Conservation (phyloP, 306 rosid species). For the Corylus americana region DNA sequence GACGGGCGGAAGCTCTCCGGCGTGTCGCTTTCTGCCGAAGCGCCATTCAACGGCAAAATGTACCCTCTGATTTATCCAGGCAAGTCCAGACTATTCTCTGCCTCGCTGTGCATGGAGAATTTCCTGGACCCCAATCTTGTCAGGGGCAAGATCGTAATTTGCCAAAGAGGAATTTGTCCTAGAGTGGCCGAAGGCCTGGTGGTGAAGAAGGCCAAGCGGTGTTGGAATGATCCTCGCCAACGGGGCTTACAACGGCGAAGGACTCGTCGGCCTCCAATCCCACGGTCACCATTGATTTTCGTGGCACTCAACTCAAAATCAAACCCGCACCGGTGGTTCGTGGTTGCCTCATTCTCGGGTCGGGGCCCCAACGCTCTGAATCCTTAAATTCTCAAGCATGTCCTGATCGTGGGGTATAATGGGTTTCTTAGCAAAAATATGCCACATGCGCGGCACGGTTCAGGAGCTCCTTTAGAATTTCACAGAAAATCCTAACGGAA, state of each 20-base stretch:
- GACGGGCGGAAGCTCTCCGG: slow-evolving; percentile 62
- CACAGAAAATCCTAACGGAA: too few relatives aligned
- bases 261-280: slow-evolving; percentile 62
- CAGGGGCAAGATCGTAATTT: slow-evolving; percentile 69
- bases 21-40: slow-evolving; percentile 71
- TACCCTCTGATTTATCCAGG: slow-evolving; percentile 77
- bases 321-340: slow-evolving; percentile 86
- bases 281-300: slow-evolving; percentile 66
- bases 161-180: slow-evolving; percentile 78
- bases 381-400: slow-evolving; percentile 84
- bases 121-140: slow-evolving; percentile 64
- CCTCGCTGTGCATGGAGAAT: slow-evolving; percentile 81
- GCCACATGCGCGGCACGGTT: too few relatives aligned
- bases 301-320: slow-evolving; percentile 75
- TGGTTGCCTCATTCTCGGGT: slow-evolving; percentile 83
- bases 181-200: slow-evolving; percentile 84
- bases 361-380: slow-evolving; percentile 73
- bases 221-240: slow-evolving; percentile 87
- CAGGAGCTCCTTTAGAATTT: too few relatives aligned
- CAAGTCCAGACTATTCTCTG: slow-evolving; percentile 58
- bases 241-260: slow-evolving; percentile 79
- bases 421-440: too few relatives aligned
- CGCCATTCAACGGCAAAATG: slow-evolving; percentile 59
- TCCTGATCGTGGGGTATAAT: slow-evolving; percentile 77
- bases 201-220: slow-evolving; percentile 82